Percentiles rank a stretch among this genome's conserved stretches.
Evolutionary conservation across 2,329 filamentous ascomycete genomes (phyloP).

Genomic region (Pleoardoris graminearum): DNA sequence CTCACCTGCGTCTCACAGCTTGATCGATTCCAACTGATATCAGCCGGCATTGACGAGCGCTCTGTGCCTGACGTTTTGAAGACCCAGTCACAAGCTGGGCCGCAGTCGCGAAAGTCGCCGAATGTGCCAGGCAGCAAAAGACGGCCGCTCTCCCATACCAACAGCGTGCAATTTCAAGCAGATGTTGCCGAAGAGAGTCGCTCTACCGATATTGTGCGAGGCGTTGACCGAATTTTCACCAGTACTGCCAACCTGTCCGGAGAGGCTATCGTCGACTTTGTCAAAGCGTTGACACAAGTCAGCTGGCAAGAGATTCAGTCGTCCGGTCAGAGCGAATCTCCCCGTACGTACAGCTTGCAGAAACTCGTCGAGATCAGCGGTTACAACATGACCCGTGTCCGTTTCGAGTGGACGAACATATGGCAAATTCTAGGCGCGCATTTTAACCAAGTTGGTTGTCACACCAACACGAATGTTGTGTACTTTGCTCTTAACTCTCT

Average conservation of each 20-base stretch:
- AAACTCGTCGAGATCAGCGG: conserved; percentile 99
- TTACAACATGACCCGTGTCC: conserved; percentile 98
- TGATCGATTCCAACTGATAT: conserved; percentile 92
- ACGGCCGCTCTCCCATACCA: conserved; percentile 51
- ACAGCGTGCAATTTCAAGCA: conserved; percentile 59
- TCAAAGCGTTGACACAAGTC: conserved; percentile 87
- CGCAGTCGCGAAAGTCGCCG: conserved; percentile 67
- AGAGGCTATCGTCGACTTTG: conserved; percentile 94
- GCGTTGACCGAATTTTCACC: conserved; percentile 94
- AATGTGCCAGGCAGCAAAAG: conserved; percentile 60
- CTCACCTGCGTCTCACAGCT: conserved; percentile 94
- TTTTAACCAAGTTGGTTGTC: conserved; percentile 96
- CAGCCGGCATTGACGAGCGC: conserved; percentile 90
- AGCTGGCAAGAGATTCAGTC: conserved; percentile 99
- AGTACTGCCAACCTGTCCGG: conserved; percentile 92
- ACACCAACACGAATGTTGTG: conserved; percentile 93
- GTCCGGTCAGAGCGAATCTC: conserved; percentile 92
- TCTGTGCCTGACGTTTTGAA: conserved; percentile 85
- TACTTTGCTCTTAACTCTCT: conserved; percentile 97
- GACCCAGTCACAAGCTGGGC: conserved; percentile 66
- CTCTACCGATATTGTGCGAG: conserved; percentile 89
- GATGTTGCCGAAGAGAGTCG: conserved; percentile 91
- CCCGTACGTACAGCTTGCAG: conserved; percentile 93
- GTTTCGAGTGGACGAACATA: conserved; percentile 97
- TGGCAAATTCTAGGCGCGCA: conserved; percentile 98